Evolutionary conservation across 2,329 filamentous ascomycete genomes (phyloP).

Genomic region (Mariannaea elegans): DNA sequence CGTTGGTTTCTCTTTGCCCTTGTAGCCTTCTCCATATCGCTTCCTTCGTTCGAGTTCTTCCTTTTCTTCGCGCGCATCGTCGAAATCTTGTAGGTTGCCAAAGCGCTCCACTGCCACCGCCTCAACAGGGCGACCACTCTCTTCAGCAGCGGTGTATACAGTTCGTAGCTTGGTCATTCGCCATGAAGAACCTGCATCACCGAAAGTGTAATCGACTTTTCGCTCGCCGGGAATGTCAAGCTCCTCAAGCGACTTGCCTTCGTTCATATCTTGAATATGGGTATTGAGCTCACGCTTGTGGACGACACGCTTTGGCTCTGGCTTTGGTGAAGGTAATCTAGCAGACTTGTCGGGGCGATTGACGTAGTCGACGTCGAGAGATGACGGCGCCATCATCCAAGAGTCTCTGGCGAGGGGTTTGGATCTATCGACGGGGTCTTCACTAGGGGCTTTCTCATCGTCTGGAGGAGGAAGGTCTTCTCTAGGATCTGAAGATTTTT

Average conservation of each 20-base stretch:
- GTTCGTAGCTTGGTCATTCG: conserved; percentile 94
- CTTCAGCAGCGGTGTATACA: conserved; percentile 82
- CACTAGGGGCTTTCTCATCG: conserved; percentile 52
- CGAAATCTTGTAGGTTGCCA: conserved; percentile 83
- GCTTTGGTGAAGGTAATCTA: conserved; percentile 60
- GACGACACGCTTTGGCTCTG: conserved; percentile 74
- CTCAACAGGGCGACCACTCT: conserved; percentile 76
- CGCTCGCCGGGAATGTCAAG: conserved; percentile 58
- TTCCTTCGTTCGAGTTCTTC: conserved; percentile 86
- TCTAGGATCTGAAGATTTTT: conserved; percentile 58
- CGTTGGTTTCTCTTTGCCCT: conserved; percentile 84
- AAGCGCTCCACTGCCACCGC: conserved; percentile 86
- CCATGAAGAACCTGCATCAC: conserved; percentile 91
- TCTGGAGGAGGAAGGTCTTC: conserved; percentile 61
- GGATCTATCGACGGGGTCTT: conserved; percentile 37
- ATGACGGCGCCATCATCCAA: conserved; percentile 93
- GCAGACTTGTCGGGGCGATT: conserved; percentile 65
- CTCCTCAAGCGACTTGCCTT: conserved; percentile 51
- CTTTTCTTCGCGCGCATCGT: conserved; percentile 92
- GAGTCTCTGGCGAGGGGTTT: conserved; percentile 74
- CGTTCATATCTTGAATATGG: conserved; percentile 65
- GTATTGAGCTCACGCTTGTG: conserved; percentile 85
- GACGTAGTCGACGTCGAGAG: conserved; percentile 85
- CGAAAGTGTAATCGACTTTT: conserved; percentile 80
- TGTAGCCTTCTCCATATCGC: conserved; percentile 85